Evolutionary conservation across 768 basidiomycete species (phyloP).

Genomic region (Paxillus rubicundulus): DNA sequence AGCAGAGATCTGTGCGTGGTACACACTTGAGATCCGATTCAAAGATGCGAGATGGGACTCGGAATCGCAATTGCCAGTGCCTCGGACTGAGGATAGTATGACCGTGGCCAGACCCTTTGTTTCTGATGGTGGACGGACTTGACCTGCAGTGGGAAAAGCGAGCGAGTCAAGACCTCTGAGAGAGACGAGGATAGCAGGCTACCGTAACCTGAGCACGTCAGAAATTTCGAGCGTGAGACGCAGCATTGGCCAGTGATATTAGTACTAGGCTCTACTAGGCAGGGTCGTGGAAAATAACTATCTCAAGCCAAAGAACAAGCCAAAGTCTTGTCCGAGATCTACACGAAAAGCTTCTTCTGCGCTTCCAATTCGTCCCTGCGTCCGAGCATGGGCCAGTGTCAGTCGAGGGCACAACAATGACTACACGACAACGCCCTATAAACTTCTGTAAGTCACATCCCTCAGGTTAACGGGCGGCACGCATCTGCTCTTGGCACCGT

Average conservation of each 20-base stretch:
- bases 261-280: background rate
- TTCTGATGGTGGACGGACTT: too few species aligned
- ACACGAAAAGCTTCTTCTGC: background rate
- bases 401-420: too few species aligned
- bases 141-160: background rate
- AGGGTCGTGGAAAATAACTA: background rate
- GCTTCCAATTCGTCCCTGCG: too few species aligned
- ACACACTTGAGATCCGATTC: too few species aligned
- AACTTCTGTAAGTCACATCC: background rate
- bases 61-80: background rate
- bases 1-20: background rate
- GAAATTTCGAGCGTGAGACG: constrained; percentile 6
- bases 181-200: too few species aligned
- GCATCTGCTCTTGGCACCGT: too few species aligned
- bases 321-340: background rate
- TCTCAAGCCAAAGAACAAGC: background rate
- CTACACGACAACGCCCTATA: background rate
- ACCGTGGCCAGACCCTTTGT: background rate
- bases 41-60: too few species aligned
- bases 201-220: background rate
- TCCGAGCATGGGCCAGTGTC: too few species aligned
- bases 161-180: background rate
- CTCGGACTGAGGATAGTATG: too few species aligned
- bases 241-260: background rate
- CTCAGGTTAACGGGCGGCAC: background rate